These are phyloP conservation scores for Citrullus mucosospermus DNA, from an alignment of 306 rosid genomes.

Conservation along the genomic window DNA sequence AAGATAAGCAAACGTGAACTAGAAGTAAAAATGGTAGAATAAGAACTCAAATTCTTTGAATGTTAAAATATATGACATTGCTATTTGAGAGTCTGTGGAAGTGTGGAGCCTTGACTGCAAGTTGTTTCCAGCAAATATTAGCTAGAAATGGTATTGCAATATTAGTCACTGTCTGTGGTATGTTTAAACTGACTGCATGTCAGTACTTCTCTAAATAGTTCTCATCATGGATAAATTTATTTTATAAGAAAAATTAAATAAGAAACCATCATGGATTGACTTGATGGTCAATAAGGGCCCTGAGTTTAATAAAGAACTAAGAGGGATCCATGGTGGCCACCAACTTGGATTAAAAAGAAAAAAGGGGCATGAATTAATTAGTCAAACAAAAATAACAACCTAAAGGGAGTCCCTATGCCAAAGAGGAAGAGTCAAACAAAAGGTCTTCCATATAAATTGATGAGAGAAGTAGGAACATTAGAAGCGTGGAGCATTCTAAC, in stretches of 20 bases:
- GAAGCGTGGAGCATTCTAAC: neutral
- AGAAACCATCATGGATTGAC: too few relatives aligned
- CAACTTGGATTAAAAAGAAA: too few relatives aligned
- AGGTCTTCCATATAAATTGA: neutral
- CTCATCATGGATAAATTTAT: neutral
- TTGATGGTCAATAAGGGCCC: too few relatives aligned
- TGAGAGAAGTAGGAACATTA: neutral
- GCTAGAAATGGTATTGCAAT: neutral
- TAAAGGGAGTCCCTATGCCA: neutral
- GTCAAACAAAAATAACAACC: neutral
- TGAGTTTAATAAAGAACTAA: too few relatives aligned
- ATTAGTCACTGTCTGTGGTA: neutral
- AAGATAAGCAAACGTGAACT: neutral
- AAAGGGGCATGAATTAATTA: neutral
- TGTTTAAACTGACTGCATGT: neutral
- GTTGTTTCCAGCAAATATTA: neutral
- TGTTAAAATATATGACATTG: neutral
- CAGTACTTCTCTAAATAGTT: neutral
- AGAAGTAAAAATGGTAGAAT: neutral
- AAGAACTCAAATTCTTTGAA: neutral
- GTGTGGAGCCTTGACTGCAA: neutral
- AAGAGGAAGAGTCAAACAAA: neutral
- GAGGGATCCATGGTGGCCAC: too few relatives aligned
- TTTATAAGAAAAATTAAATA: too few relatives aligned
- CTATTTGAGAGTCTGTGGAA: neutral